Evolutionary conservation across 208 protist species (phyloP), one percentile per base, ranked within the genome.

Genomic region (Crithidia acanthocephali): DNA sequence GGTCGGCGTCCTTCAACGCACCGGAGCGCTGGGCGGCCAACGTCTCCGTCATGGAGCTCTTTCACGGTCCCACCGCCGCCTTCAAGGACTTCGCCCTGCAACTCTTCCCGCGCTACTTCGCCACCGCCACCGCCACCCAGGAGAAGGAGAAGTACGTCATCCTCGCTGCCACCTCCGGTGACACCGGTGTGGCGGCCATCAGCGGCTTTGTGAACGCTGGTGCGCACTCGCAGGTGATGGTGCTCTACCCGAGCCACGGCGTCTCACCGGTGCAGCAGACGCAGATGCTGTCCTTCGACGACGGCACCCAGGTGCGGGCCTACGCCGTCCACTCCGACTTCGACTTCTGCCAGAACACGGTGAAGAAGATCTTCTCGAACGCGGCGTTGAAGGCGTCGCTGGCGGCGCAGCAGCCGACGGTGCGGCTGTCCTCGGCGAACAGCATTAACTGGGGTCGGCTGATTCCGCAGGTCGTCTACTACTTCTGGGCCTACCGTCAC

Each of bases 371-470:
- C 52, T 99, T 99, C 75, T 73, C 75, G 30, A 89, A 99, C 72
- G 48, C 9, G 1, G 51, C 51, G 3, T 91, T 99, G 68, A 89
- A 83, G 35, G 62, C 83, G 48, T 64, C 80, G 59, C 80, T 98
- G 27, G 79, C 68, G 44, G 74, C 53, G 25, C 66, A 60, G 44
- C 56, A 77, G n/a, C 63, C 78, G 9, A 51, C 68, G 3, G 72
- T 90, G 66, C 68, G 73, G 1, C 81, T 99, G 9, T 95, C 88
- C n/a, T 98, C 96, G 13, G 94, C 98, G 13, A 99, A 99, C 86
- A 97, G 90, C 57, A 99, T 99, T 85, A 99, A 99, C 89, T 99
- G 97, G 95, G 98, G 96, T 1, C 87, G 98, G 40, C 93, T 99
- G 42, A 89, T 99, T 57, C 95, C 95, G 32, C 98, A 99, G 79